phyloP scores from a whole-genome alignment of 495 filamentous ascomycete genomes.

The Penicillium desertorum region DNA sequence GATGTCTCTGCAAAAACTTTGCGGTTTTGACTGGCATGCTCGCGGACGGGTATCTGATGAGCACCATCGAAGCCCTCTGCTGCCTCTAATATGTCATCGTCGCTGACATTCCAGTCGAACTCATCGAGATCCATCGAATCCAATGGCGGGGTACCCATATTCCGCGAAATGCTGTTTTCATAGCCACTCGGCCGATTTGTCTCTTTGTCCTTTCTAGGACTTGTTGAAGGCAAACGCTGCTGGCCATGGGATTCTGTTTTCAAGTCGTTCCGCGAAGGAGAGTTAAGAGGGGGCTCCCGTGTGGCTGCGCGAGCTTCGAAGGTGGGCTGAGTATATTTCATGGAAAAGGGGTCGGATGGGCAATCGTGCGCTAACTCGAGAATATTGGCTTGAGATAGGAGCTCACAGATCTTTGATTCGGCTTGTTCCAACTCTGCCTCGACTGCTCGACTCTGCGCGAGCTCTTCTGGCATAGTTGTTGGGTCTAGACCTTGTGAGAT shows the following conservation, averaged over 20 bases:
- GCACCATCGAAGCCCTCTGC: constrained; percentile 56
- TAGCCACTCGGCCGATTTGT: constrained; percentile 14
- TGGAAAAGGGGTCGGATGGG: not conserved
- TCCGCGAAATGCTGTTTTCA: constrained; percentile 45
- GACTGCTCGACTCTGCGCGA: constrained; percentile 37
- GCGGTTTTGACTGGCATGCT: constrained; percentile 33
- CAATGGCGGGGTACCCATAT: constrained; percentile 46
- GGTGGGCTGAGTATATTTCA: not conserved
- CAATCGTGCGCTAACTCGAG: constrained; percentile 9
- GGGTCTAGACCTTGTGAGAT: constrained; percentile 41
- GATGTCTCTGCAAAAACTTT: constrained; percentile 57
- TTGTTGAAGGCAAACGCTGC: constrained; percentile 11
- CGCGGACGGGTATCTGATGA: constrained; percentile 27
- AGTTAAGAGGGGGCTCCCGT: not conserved
- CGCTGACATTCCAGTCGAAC: constrained; percentile 64
- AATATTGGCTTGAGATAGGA: constrained; percentile 30
- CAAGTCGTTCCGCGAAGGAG: constrained; percentile 5
- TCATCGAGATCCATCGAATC: constrained; percentile 49
- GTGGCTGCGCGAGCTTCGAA: not conserved
- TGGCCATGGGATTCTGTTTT: constrained; percentile 4
- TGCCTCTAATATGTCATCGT: constrained; percentile 67
- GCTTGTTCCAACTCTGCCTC: constrained; percentile 37
- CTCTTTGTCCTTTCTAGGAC: constrained; percentile 11
- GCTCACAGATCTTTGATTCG: constrained; percentile 32
- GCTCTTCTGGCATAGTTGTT: constrained; percentile 34